Percentiles rank a stretch among this genome's conserved stretches.
phyloP scores from a whole-genome alignment of 768 basidiomycete species.

The Psilocybe tampanensis region DNA sequence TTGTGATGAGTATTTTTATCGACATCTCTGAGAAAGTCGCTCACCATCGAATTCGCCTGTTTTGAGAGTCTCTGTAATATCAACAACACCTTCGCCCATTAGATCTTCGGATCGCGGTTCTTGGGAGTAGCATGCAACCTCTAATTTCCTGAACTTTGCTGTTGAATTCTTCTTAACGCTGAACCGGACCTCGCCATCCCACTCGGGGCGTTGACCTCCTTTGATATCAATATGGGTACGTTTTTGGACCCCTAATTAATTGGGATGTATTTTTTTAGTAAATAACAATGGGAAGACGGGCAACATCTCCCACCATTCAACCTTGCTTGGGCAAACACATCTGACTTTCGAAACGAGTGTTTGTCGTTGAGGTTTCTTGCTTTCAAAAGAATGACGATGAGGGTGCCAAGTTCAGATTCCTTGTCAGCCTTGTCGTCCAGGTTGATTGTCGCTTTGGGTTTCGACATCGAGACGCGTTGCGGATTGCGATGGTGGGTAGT shows the following conservation, averaged over 20 bases:
- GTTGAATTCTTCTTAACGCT: conserved; percentile 59
- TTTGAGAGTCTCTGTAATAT: conserved; percentile 77
- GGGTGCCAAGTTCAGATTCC: conserved; percentile 69
- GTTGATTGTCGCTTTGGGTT: conserved; percentile 7
- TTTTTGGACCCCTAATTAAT: conserved; percentile 52
- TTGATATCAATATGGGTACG: conserved; percentile 76
- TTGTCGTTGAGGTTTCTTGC: conserved; percentile 82
- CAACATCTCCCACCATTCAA: conserved; percentile 46
- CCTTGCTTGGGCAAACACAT: conserved; percentile 74
- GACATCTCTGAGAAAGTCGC: conserved; percentile 26
- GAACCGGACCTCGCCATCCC: conserved; percentile 89
- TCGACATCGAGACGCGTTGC: conserved; percentile 10
- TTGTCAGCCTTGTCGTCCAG: conserved; percentile 30
- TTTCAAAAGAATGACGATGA: conserved; percentile 85
- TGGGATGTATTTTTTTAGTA: not conserved
- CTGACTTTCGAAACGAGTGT: conserved; percentile 88
- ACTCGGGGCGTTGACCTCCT: conserved; percentile 92
- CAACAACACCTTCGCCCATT: conserved; percentile 74
- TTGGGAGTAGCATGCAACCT: conserved; percentile 79
- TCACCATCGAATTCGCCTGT: conserved; percentile 91
- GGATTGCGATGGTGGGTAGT: not conserved
- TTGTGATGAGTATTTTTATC: not conserved
- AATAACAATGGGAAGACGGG: not conserved
- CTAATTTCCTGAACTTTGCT: conserved; percentile 62
- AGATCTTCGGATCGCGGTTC: conserved; percentile 74